These are phyloP conservation scores for Urtica urens DNA, from an alignment of 306 rosid species.

Conservation along the genomic window DNA sequence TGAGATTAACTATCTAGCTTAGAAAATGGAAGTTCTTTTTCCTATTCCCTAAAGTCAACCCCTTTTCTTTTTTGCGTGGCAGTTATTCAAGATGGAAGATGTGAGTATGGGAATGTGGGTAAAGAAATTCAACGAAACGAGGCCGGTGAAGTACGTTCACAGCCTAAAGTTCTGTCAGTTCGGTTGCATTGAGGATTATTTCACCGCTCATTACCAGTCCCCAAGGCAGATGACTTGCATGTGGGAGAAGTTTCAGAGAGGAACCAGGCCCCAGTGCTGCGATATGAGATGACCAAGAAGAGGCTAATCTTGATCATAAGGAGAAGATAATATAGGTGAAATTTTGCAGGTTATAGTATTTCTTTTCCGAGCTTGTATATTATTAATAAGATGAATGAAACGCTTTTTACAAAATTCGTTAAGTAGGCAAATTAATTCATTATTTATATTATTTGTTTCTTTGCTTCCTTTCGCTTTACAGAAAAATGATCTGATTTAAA, in stretches of 20 bases:
- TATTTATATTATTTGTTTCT: too few relatives aligned
- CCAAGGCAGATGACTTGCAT: conserved; percentile 83
- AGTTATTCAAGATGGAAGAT: conserved; percentile 94
- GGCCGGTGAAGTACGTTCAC: conserved; percentile 49
- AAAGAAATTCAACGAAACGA: conserved; percentile 53
- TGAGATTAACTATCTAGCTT: too few relatives aligned
- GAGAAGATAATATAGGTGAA: too few relatives aligned
- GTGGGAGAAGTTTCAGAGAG: conserved; percentile 53
- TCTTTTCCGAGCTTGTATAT: too few relatives aligned
- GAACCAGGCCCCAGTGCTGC: conserved; percentile 58
- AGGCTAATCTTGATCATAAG: background rate
- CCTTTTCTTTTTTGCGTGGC: conserved; percentile 16
- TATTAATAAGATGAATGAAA: too few relatives aligned
- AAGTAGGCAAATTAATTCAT: too few relatives aligned
- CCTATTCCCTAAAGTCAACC: background rate
- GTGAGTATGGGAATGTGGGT: conserved; percentile 99
- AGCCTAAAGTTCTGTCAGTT: conserved; percentile 68
- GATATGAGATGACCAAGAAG: conserved; percentile 48
- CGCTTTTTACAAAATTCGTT: too few relatives aligned
- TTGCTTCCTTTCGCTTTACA: too few relatives aligned
- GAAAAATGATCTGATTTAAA: too few relatives aligned
- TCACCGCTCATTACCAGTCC: conserved; percentile 86
- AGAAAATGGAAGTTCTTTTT: too few relatives aligned
- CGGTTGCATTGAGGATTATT: conserved; percentile 71
- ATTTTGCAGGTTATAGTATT: too few relatives aligned